Percentiles rank a stretch among this genome's conserved stretches.
phyloP scores from a whole-genome alignment of 345 rosid species.

The Limnanthes douglasii region DNA sequence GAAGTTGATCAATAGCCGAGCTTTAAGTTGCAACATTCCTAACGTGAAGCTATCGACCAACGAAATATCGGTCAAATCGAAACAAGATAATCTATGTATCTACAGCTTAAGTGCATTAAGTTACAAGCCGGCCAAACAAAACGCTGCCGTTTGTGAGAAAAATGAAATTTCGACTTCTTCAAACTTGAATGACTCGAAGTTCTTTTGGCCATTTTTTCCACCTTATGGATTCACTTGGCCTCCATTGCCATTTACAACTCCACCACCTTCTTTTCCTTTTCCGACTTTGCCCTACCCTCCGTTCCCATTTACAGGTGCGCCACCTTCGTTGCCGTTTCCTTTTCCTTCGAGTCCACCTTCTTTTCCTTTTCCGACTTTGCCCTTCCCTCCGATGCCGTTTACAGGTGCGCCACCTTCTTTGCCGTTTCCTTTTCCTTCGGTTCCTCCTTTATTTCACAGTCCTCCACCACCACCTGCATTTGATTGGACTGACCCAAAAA shows the following conservation, averaged over 20 bases:
- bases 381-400: too few species aligned
- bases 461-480: slow-evolving; percentile 39
- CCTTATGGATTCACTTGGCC: slow-evolving; percentile 49
- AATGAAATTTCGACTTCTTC: slow-evolving; percentile 9
- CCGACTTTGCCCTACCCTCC: slow-evolving; percentile 12
- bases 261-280: slow-evolving; percentile 11
- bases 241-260: slow-evolving; percentile 23
- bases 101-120: slow-evolving; percentile 67
- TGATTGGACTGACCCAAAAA: slow-evolving; percentile 38
- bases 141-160: slow-evolving; percentile 27
- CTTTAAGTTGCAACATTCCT: slow-evolving; percentile 33
- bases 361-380: slow-evolving; percentile 7
- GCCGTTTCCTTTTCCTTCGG: slow-evolving; percentile 21
- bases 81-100: slow-evolving; percentile 63
- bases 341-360: slow-evolving; percentile 8
- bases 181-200: slow-evolving; percentile 34
- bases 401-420: slow-evolving; percentile 17
- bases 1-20: slow-evolving; percentile 36
- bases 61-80: slow-evolving; percentile 62
- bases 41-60: slow-evolving; percentile 33
- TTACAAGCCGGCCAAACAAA: slow-evolving; percentile 42
- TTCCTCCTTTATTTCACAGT: slow-evolving; percentile 16
- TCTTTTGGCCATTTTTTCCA: slow-evolving; percentile 39
- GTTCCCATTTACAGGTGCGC: slow-evolving; percentile 5
- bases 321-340: slow-evolving; percentile 19